Percentiles rank a stretch among this genome's conserved stretches.
These are phyloP conservation scores for Aspergillus sp. DNA, from an alignment of 2,329 filamentous ascomycete species.

Conservation along the genomic window DNA sequence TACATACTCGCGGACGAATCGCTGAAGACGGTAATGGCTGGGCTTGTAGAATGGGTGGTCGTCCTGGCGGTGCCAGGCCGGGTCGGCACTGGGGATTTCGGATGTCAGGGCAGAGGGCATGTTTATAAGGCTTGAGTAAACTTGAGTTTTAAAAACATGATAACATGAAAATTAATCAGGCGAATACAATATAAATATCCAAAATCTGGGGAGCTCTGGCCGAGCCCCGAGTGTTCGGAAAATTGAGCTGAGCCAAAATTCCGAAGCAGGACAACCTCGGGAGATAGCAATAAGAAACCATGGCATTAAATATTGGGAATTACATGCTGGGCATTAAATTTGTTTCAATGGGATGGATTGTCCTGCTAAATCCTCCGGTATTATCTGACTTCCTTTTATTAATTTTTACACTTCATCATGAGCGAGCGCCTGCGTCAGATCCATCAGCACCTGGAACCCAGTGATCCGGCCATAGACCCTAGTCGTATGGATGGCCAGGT, in stretches of 20 bases:
- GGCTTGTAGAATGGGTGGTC: not conserved
- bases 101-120: not conserved
- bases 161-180: no score
- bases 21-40: not conserved
- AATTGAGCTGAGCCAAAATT: no score
- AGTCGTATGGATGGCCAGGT: not conserved
- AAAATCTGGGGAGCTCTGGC: no score
- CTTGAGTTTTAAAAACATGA: not conserved
- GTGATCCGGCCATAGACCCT: not conserved
- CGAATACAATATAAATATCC: no score
- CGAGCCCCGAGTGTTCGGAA: no score
- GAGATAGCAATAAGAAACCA: no score
- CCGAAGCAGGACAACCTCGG: no score
- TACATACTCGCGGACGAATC: not conserved
- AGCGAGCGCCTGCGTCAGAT: not conserved
- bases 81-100: not conserved
- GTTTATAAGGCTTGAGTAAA: not conserved
- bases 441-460: not conserved
- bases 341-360: no score
- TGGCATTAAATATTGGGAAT: no score
- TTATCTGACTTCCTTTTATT: no score
- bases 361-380: no score
- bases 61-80: not conserved
- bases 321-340: no score
- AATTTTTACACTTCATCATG: not conserved